Evolutionary conservation across 306 rosid genomes (phyloP), one percentile per base, ranked within the genome.

Genomic region (Cicer pinnatifidum): DNA sequence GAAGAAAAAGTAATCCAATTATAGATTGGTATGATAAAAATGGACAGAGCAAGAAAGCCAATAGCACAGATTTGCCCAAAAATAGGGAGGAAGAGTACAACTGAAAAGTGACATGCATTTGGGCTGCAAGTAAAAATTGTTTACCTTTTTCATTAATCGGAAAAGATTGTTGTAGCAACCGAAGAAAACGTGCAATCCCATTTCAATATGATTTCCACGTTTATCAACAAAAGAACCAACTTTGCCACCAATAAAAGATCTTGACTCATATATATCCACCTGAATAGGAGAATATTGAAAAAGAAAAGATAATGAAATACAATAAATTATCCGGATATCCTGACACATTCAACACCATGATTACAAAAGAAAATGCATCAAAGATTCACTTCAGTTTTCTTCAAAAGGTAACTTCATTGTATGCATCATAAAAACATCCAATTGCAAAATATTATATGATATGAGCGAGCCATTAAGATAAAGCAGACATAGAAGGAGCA

Each of bases 111-210:
- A 47, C 63, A 20, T 40, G 58, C 62, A 50, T 67, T 56, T 52
- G 71, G 54, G 35, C 47, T 62, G 51, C 66, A 71, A 77, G 68
- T 57, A 76, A 74, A 35, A 61, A 15, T 5, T 17, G 73, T 40
- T 83, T 71, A 94, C 99, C 97, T 94, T 94, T 85, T 90, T 94
- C 98, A 94, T 70, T 77, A 94, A 83, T 41, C 98, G 92, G 85
- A 89, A 94, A 80, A 94, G 97, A 90, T 94, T 94, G 86, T 75
- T 94, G 80, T 94, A 94, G 83, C 98, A 94, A 48, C 99, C 99
- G 45, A 94, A 94, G 88, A 94, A 94, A 69, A 94, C 99, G 63
- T 94, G 99, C 65, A 94, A 82, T 80, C 99, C 99, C 99, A 94
- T 94, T 83, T 94, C 99, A 77, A 94, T 89, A 83, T 94, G 97